Evolutionary conservation across 805 yeast genomes (phyloP).

Genomic region (Starmerella powellii): DNA sequence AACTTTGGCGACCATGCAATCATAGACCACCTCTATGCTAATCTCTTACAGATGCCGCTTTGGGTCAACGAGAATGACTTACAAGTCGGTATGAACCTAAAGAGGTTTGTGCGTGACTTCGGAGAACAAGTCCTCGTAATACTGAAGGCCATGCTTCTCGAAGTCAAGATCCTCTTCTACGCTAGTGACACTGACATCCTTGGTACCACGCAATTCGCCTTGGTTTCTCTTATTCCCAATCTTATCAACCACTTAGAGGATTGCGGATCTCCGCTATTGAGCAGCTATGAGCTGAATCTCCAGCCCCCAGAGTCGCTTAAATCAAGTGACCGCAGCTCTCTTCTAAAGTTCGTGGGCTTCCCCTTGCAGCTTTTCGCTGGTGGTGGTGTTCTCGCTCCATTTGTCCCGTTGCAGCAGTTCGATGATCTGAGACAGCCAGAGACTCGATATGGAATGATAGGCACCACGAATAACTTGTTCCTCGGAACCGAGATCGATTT

Average conservation of each 20-base stretch:
- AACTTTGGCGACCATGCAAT: constrained; percentile 61
- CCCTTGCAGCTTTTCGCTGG: constrained; percentile 77
- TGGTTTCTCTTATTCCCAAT: constrained; percentile 74
- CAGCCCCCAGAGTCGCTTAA: constrained; percentile 53
- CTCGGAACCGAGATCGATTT: constrained; percentile 52
- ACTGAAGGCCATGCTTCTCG: constrained; percentile 66
- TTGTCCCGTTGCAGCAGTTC: constrained; percentile 84
- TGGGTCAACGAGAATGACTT: constrained; percentile 44
- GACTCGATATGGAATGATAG: constrained; percentile 59
- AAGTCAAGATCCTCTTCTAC: constrained; percentile 60
- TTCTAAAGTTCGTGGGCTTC: constrained; percentile 69
- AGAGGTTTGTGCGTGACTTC: constrained; percentile 49
- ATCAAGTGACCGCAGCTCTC: constrained; percentile 65
- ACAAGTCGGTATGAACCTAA: constrained; percentile 61
- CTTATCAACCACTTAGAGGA: constrained; percentile 59
- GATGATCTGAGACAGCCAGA: constrained; percentile 50
- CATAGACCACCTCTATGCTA: constrained; percentile 57
- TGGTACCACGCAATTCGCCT: constrained; percentile 71
- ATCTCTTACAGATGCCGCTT: constrained; percentile 31
- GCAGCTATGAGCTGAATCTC: constrained; percentile 41
- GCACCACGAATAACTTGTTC: constrained; percentile 77
- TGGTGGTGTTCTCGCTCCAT: constrained; percentile 85
- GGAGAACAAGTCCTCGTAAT: constrained; percentile 49
- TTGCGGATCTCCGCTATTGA: constrained; percentile 65
- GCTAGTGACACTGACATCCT: constrained; percentile 68